phyloP scores from a whole-genome alignment of 148 eudicot species.

The Camellia granthamiana region DNA sequence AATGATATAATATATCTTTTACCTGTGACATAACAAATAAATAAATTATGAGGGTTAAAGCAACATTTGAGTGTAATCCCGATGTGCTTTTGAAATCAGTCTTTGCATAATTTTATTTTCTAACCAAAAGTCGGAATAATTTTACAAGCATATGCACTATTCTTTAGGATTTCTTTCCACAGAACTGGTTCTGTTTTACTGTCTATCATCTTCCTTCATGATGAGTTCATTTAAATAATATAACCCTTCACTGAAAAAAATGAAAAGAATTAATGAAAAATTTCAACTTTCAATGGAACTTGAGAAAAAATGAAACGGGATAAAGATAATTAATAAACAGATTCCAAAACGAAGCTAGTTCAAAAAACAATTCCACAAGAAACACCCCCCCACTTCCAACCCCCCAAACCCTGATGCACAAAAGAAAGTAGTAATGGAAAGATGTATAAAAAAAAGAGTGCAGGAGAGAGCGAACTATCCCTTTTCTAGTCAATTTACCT shows the following conservation, averaged over 20 bases:
- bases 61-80: neutral
- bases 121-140: neutral
- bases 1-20: constrained; percentile 76
- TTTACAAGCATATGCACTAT: neutral
- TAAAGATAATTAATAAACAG: neutral
- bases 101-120: neutral
- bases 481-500: constrained; percentile 38
- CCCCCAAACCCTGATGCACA: neutral
- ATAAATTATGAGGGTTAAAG: neutral
- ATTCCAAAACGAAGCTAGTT: neutral
- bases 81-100: neutral
- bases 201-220: neutral
- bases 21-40: constrained; percentile 39
- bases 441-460: no score
- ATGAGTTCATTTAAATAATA: neutral
- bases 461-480: neutral
- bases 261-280: neutral
- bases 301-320: neutral
- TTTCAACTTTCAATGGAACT: neutral
- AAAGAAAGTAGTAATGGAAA: neutral
- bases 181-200: neutral
- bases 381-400: neutral
- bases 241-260: neutral
- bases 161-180: neutral
- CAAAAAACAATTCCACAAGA: neutral